A percentile compares a stretch with the other conserved stretches of the same genome.
Conservation (phyloP, 176 grass and related monocot species). For the Oryza officinalis region DNA sequence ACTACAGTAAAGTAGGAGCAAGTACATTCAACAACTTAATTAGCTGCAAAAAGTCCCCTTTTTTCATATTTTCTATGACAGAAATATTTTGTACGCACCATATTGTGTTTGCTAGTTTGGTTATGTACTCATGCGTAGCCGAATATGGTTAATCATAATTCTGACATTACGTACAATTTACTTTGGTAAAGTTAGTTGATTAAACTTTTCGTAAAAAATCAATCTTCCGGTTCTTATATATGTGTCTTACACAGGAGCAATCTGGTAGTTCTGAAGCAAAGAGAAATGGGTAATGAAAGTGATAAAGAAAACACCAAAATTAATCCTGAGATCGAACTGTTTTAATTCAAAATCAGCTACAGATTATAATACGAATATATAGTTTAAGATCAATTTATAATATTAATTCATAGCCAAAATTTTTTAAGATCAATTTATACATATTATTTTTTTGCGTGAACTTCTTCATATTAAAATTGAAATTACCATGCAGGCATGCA, state of each 20-base stretch:
- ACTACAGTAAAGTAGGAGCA: not conserved
- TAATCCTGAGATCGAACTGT: too few relatives aligned
- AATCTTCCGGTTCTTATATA: not conserved
- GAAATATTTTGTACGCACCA: too few relatives aligned
- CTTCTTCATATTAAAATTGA: not conserved
- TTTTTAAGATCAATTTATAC: not conserved
- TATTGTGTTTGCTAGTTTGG: too few relatives aligned
- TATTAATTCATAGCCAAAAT: too few relatives aligned
- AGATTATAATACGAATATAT: not conserved
- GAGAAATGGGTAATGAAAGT: too few relatives aligned
- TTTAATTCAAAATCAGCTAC: not conserved
- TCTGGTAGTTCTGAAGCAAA: not conserved
- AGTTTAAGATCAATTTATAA: not conserved
- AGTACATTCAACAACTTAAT: not conserved
- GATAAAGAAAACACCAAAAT: too few relatives aligned
- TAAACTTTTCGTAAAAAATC: not conserved
- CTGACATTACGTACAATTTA: not conserved
- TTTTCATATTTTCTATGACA: not conserved
- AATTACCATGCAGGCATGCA: not conserved
- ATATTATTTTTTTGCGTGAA: too few relatives aligned
- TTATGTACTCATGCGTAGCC: not conserved
- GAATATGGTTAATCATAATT: too few relatives aligned
- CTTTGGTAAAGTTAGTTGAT: not conserved
- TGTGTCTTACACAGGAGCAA: too few relatives aligned
- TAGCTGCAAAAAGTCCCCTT: not conserved